Evolutionary conservation across 176 grass and related monocot genomes (phyloP), one percentile per base, ranked within the genome.

Genomic region (sorghum (Sorghum bicolor)): DNA sequence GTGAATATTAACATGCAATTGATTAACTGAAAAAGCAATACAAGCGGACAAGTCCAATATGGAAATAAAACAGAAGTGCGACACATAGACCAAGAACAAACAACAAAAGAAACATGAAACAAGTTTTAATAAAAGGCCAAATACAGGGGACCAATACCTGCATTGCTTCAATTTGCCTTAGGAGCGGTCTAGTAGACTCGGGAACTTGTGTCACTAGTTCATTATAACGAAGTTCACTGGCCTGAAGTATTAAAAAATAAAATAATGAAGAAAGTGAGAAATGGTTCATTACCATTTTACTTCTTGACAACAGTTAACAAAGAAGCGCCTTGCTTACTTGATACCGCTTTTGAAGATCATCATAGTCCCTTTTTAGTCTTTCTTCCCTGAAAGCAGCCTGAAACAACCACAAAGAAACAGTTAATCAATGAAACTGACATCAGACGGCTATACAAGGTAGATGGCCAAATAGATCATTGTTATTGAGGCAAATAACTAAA

Each of bases 151-250:
- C n/a, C 25, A 77, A 19, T 85, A 99, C 97, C 97, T 99, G 97
- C 93, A 99, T 96, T 43, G 97, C 97, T 92, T 99, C 97, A 75
- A 99, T 96, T 84, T 99, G 97, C 80, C 97, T 91, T 70, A 99
- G 83, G 55, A 99, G 97, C 64, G 97, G 97, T 22, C 91, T 92
- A 47, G 97, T 99, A 65, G 97, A 99, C 30, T 99, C 93, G 29
- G 97, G 97, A 90, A 99, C 93, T 88, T 99, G 97, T 64, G 97
- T 96, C 64, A 94, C 92, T 77, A 99, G 76, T 81, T 99, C 97
- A 92, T 94, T 96, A 83, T 99, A 99, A 20, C 91, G 97, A 80
- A 99, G 87, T 74, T 99, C 97, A 86, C 97, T 96, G 79, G 81
- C 84, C 97, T 99, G 77, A 82, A 90, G 69, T 67, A 77, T 86